phyloP scores from a whole-genome alignment of 2,329 filamentous ascomycete species.

The Stemphylium lycopersici region DNA sequence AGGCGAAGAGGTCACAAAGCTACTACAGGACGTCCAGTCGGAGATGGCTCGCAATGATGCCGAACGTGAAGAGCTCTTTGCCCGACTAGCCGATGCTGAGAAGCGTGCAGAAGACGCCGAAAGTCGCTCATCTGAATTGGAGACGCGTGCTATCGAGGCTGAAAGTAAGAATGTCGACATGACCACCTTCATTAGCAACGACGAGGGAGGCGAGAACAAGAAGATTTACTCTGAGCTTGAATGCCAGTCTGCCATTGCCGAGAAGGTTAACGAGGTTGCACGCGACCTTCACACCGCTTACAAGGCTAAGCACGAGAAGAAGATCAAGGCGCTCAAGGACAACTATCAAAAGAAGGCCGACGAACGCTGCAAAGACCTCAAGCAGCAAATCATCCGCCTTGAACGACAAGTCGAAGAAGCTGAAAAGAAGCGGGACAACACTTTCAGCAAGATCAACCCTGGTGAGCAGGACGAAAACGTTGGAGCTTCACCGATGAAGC shows the following conservation, averaged over 20 bases:
- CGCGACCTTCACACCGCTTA: constrained; percentile 90
- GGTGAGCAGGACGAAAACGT: constrained; percentile 21
- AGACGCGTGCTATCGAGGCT: constrained; percentile 51
- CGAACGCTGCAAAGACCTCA: constrained; percentile 82
- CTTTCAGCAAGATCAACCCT: constrained; percentile 62
- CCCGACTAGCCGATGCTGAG: constrained; percentile 75
- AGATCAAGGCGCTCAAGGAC: constrained; percentile 85
- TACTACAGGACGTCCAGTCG: constrained; percentile 78
- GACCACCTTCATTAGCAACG: constrained; percentile 58
- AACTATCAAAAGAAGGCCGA: constrained; percentile 86
- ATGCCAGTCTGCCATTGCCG: constrained; percentile 74
- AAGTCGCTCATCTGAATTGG: constrained; percentile 74
- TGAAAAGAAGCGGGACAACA: constrained; percentile 68
- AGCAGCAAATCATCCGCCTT: constrained; percentile 72
- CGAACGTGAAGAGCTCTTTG: constrained; percentile 80
- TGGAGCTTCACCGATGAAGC: constrained; percentile 1
- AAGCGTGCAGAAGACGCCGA: constrained; percentile 76
- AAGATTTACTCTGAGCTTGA: constrained; percentile 51
- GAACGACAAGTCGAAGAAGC: constrained; percentile 77
- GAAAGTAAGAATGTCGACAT: constrained; percentile 77
- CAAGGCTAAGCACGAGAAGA: constrained; percentile 96
- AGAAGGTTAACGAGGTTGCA: constrained; percentile 76
- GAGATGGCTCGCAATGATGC: constrained; percentile 78
- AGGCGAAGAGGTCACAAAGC: constrained; percentile 81
- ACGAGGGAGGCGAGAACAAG: constrained; percentile 43